Conservation (phyloP, 2,329 filamentous ascomycete genomes). For the Alternaria hordeiaustralica region DNA sequence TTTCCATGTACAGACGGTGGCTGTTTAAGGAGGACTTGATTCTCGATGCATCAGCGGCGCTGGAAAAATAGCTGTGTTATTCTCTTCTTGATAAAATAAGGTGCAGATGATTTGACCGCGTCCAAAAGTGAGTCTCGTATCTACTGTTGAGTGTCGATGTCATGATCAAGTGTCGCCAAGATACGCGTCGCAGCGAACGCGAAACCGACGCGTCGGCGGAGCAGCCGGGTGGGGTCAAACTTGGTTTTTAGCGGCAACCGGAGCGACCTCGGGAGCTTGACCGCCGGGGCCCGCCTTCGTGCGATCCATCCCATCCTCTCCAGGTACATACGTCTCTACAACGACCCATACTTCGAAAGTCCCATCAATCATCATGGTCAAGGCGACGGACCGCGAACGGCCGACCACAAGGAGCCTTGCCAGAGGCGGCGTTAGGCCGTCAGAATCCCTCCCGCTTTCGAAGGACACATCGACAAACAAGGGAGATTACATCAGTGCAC, state of each 20-base stretch:
- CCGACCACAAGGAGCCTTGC: neutral
- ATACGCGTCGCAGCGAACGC: neutral
- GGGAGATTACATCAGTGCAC: neutral
- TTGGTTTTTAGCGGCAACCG: neutral
- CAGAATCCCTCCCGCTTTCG: neutral
- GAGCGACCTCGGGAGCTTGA: neutral
- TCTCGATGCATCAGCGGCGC: slow-evolving; percentile 17
- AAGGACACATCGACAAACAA: neutral
- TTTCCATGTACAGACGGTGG: slow-evolving; percentile 31
- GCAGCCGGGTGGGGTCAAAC: neutral
- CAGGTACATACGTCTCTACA: no score
- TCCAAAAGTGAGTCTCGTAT: neutral
- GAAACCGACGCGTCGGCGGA: neutral
- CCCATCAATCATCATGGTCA: neutral
- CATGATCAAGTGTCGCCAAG: neutral
- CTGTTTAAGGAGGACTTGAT: slow-evolving; percentile 21
- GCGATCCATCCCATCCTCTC: neutral
- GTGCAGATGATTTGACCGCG: neutral
- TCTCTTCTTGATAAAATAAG: neutral
- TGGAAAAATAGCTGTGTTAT: neutral
- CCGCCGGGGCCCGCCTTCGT: neutral
- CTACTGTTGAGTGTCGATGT: neutral
- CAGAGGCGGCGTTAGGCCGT: neutral
- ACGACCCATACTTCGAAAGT: neutral
- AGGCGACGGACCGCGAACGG: neutral